Conservation (phyloP, 2,329 filamentous ascomycete genomes). For the Exophiala sp. region DNA sequence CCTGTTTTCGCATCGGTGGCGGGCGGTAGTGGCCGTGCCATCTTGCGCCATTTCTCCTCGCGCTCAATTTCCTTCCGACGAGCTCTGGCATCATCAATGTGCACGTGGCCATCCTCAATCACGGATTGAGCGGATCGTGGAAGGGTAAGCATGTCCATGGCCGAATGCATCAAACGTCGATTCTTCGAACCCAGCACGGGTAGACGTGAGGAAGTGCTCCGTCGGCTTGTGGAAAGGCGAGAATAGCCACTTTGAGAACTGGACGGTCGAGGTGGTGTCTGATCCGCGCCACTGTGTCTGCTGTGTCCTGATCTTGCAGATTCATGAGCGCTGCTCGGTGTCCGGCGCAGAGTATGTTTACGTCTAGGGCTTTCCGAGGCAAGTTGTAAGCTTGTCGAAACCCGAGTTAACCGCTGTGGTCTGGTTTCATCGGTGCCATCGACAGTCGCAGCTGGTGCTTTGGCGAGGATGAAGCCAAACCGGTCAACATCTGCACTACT, state of each 20-base stretch:
- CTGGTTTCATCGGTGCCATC: constrained; percentile 23
- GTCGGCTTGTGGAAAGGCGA: constrained; percentile 34
- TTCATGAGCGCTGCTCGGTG: constrained; percentile 44
- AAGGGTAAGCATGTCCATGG: constrained; percentile 59
- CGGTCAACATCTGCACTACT: constrained; percentile 55
- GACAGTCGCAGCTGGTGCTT: constrained; percentile 25
- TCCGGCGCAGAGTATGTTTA: constrained; percentile 47
- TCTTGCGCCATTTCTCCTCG: constrained; percentile 63
- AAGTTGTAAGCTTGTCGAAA: constrained; percentile 54
- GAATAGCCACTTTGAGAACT: constrained; percentile 38
- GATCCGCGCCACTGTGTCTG: constrained; percentile 32
- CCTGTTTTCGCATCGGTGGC: constrained; percentile 33
- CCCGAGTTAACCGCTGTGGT: constrained; percentile 48
- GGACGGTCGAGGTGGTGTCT: constrained; percentile 30
- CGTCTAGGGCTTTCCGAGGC: constrained; percentile 52
- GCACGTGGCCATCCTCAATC: constrained; percentile 43
- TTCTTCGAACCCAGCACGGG: constrained; percentile 34
- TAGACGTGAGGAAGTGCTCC: constrained; percentile 47
- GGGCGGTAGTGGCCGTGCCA: constrained; percentile 50
- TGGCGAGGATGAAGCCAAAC: constrained; percentile 55
- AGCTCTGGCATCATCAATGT: constrained; percentile 21
- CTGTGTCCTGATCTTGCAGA: constrained; percentile 36
- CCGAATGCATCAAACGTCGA: constrained; percentile 53
- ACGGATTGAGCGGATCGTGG: constrained; percentile 36
- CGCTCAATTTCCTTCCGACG: constrained; percentile 53